These are phyloP conservation scores for Ustilago cynodontis DNA, from an alignment of 1,284 basidiomycete species.

Conservation along the genomic window DNA sequence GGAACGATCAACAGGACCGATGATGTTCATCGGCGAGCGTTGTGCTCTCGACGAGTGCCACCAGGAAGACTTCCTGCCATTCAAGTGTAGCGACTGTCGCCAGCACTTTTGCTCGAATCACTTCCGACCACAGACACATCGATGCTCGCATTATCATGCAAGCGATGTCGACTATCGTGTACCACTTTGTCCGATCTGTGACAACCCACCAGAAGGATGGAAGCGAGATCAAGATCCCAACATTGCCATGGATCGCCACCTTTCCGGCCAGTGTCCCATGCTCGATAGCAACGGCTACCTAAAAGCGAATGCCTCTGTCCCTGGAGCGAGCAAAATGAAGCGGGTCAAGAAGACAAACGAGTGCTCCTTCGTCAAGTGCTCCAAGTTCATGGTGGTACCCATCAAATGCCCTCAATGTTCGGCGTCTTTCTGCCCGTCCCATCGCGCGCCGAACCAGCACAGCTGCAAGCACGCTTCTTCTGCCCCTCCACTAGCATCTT, in stretches of 20 bases:
- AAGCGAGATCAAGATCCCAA: slow-evolving; percentile 62
- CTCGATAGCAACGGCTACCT: slow-evolving; percentile 47
- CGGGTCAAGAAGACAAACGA: slow-evolving; percentile 57
- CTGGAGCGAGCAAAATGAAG: slow-evolving; percentile 19
- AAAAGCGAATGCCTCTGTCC: slow-evolving; percentile 7
- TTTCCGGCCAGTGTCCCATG: slow-evolving; percentile 52
- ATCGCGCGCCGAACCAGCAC: slow-evolving; percentile 59
- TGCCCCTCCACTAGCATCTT: slow-evolving; percentile 21
- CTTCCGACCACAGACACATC: slow-evolving; percentile 49
- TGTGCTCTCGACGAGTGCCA: slow-evolving; percentile 57
- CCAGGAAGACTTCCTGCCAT: slow-evolving; percentile 63
- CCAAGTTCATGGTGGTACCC: slow-evolving; percentile 64
- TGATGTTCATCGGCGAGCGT: slow-evolving; percentile 65
- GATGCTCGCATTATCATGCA: slow-evolving; percentile 34
- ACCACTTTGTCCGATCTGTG: slow-evolving; percentile 62
- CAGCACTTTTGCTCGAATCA: slow-evolving; percentile 58
- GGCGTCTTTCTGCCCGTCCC: slow-evolving; percentile 58
- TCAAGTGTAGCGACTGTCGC: slow-evolving; percentile 61
- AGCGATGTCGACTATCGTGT: slow-evolving; percentile 49
- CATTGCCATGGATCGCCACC: slow-evolving; percentile 63
- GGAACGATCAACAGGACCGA: slow-evolving; percentile 51
- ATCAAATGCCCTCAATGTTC: slow-evolving; percentile 55
- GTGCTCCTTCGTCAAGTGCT: slow-evolving; percentile 55
- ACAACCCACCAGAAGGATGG: slow-evolving; percentile 59
- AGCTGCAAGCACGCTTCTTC: slow-evolving; percentile 40